Conservation (phyloP, 2,329 filamentous ascomycete genomes). For the Botrytis galanthina region DNA sequence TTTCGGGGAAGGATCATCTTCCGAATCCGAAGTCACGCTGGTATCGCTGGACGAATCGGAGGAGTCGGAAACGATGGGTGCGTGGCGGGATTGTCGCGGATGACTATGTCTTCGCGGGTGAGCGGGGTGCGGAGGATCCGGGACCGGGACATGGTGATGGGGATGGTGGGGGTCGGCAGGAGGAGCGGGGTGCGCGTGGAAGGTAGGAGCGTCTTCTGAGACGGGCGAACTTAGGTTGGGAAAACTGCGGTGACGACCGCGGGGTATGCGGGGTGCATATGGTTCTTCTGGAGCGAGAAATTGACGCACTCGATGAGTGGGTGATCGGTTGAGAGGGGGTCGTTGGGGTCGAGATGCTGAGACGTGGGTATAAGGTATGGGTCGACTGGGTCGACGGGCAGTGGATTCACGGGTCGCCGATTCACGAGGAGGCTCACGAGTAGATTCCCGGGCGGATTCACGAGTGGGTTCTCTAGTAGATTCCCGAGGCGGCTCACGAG, state of each 20-base stretch:
- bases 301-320: constrained; percentile 40
- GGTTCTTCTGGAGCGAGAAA: constrained; percentile 44
- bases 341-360: constrained; percentile 28
- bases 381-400: constrained; percentile 17
- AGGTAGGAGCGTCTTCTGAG: constrained; percentile 25
- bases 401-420: background rate
- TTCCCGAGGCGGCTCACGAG: constrained; percentile 25
- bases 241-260: constrained; percentile 32
- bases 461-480: background rate
- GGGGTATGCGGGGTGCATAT: constrained; percentile 29
- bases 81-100: constrained; percentile 39
- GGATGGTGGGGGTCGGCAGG: constrained; percentile 5
- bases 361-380: constrained; percentile 30
- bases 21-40: constrained; percentile 12
- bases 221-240: constrained; percentile 35
- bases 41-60: constrained; percentile 3
- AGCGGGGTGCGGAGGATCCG: constrained; percentile 13
- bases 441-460: background rate
- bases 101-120: constrained; percentile 49
- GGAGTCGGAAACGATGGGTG: constrained; percentile 4
- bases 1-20: constrained; percentile 18
- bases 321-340: constrained; percentile 36
- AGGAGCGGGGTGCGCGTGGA: constrained; percentile 24
- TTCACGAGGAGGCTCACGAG: background rate
- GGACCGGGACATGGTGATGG: background rate